Conservation (phyloP, 164 flowering plant species). For the Paratinospora sagittata region DNA sequence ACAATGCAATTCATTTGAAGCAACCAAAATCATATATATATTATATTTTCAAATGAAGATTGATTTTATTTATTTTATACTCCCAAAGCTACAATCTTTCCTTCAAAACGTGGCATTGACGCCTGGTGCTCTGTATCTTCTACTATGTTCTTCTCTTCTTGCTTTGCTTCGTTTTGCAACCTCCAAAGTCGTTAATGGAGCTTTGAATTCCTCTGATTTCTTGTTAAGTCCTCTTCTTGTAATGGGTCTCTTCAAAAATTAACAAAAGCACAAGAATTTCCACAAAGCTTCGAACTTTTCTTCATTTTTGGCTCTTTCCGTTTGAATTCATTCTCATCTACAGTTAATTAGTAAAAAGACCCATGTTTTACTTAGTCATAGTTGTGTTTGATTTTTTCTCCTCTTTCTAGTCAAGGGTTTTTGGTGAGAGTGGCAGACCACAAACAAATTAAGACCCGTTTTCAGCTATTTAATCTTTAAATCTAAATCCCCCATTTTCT, state of each 20-base stretch:
- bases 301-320: conserved; percentile 1
- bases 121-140: background rate
- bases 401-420: conserved; percentile 34
- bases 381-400: conserved; percentile 34
- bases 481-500: conserved; percentile 4
- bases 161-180: no score
- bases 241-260: background rate
- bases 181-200: no score
- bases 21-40: no score
- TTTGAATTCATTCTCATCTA: background rate
- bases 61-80: background rate
- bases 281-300: background rate
- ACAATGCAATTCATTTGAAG: no score
- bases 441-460: conserved; percentile 9
- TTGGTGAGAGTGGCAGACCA: conserved; percentile 23
- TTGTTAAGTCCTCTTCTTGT: background rate
- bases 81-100: background rate
- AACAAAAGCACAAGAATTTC: background rate
- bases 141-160: no score
- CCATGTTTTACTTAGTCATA: conserved; percentile 17
- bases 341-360: no score
- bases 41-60: no score
- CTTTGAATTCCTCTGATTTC: background rate
- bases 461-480: conserved; percentile 16
- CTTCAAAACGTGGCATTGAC: background rate